Evolutionary conservation across 345 rosid genomes (phyloP), one percentile per base, ranked within the genome.

Genomic region (Arabis alpina): DNA sequence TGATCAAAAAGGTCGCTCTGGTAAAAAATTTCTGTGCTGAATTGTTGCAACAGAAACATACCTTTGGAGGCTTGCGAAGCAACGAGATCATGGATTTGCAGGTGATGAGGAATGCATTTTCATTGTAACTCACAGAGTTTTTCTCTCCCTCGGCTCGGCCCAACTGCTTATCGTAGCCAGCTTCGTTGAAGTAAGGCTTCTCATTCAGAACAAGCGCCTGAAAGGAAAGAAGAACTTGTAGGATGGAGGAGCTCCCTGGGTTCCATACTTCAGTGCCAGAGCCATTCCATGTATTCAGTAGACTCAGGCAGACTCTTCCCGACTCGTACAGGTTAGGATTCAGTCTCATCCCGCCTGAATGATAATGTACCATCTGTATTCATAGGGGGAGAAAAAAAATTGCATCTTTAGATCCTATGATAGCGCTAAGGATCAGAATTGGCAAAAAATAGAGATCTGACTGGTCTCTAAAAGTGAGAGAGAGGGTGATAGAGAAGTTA

Each of bases 161-260:
- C 19, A 89, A 44, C 70, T 89, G 99, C 71, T 79, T 82, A 70
- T 94, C 96, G 14, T 84, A 91, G 37, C 99, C 97, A 48, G 99
- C 97, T 79, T 94, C 97, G 10, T 94, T 94, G 79, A 91, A 94
- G 76, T 94, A 94, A 14, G 99, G 99, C 70, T 88, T 88, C 65
- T 89, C 96, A 62, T 94, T 94, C n/a, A 94, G 91, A 81, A 94
- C 99, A 12, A 94, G 96, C 48, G 96, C 95, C 72, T 94, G 99
- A 55, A 94, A 87, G 62, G 99, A 94, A 25, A 94, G 83, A 74
- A 94, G 99, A 66, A 94, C 83, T 82, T 94, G 99, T 62, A 94
- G 96, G 66, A 94, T 78, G 2, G 83, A 83, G 64, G 97, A 91
- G 76, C 71, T 82, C 54, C 81, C 87, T 5, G 97, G 85, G 80